Conservation (phyloP, 257 asterid species). For the Jasminum sambac region DNA sequence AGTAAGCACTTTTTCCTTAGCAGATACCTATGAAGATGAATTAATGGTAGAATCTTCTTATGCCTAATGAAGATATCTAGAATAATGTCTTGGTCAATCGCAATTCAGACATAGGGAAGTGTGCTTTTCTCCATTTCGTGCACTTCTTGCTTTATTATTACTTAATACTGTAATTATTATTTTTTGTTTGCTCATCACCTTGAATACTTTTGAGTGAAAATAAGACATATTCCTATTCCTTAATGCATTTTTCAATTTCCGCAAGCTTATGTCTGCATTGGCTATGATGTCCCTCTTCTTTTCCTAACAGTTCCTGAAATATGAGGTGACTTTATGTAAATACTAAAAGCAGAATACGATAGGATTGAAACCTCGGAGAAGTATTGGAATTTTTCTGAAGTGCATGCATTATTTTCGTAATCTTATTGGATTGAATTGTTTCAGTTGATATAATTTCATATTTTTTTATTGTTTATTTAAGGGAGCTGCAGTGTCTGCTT, state of each 20-base stretch:
- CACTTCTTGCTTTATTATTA: background rate
- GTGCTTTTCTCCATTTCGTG: background rate
- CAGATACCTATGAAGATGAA: background rate
- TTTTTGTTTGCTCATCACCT: background rate
- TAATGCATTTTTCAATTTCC: background rate
- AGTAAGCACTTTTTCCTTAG: background rate
- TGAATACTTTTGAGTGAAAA: background rate
- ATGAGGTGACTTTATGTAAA: background rate
- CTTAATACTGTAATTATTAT: too few species aligned
- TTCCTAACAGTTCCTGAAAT: background rate
- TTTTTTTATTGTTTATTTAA: background rate
- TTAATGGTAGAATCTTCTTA: background rate
- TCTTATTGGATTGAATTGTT: constrained; percentile 2
- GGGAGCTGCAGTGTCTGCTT: background rate
- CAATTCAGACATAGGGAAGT: too few species aligned
- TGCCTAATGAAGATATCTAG: background rate
- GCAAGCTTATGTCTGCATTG: background rate
- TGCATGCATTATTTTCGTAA: background rate
- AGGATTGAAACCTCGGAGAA: background rate
- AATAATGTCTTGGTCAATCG: background rate
- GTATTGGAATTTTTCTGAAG: background rate
- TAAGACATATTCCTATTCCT: background rate
- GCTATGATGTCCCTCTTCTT: background rate
- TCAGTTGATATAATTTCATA: background rate
- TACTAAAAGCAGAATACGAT: background rate